A percentile compares a stretch with the other conserved stretches of the same genome.
Evolutionary conservation across 2,329 filamentous ascomycete genomes (phyloP).

Genomic region (Gaeumannomyces sp.): DNA sequence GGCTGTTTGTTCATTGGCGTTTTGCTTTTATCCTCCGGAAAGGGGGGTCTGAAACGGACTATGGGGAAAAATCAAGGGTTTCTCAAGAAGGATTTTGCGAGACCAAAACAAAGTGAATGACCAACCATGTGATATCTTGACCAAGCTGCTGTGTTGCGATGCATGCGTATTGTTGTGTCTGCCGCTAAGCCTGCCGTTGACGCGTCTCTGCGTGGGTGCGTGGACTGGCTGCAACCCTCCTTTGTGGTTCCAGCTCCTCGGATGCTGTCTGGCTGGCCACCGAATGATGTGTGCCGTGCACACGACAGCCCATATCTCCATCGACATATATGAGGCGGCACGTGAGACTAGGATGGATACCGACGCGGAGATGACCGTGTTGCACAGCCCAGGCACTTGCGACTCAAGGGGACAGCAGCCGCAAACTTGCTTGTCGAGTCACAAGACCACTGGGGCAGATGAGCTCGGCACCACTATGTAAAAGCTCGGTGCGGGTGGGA

Average conservation of each 20-base stretch:
- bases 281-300: neutral
- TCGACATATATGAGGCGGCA: neutral
- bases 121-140: conserved; percentile 3
- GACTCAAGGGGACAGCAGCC: neutral
- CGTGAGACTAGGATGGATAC: neutral
- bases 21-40: conserved; percentile 5
- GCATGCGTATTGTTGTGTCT: neutral
- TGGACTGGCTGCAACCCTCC: neutral
- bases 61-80: conserved; percentile 3
- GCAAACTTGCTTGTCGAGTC: neutral
- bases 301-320: neutral
- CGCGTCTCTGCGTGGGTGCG: neutral
- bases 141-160: neutral
- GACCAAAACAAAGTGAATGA: conserved; percentile 11
- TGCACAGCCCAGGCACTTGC: neutral
- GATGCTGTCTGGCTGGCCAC: neutral
- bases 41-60: neutral
- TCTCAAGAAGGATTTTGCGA: conserved; percentile 8
- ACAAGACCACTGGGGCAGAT: too few relatives aligned
- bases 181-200: neutral
- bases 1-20: conserved; percentile 9
- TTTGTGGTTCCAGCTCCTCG: neutral
- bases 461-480: neutral
- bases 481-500: neutral
- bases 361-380: neutral